A percentile compares a stretch with the other conserved stretches of the same genome.
phyloP scores from a whole-genome alignment of 805 yeast species.

The Kluyveromyces siamensis region DNA sequence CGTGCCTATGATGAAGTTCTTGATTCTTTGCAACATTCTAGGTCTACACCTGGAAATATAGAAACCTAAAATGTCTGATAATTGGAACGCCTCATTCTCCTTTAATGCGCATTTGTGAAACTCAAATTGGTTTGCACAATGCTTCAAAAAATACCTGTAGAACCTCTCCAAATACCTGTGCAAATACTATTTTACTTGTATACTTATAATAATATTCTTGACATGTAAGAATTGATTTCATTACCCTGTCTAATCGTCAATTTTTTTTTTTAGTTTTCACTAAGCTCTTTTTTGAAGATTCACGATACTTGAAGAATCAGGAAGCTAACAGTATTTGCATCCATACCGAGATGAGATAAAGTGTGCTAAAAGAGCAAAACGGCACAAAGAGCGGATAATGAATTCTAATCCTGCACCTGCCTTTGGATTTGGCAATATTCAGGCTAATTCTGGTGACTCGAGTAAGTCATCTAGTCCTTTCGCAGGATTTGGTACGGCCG shows the following conservation, averaged over 20 bases:
- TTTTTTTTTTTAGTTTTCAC: too few species aligned
- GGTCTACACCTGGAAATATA: slow-evolving; percentile 12
- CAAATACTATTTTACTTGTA: too few species aligned
- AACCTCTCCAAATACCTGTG: too few species aligned
- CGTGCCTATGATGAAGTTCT: slow-evolving; percentile 35
- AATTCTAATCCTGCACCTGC: slow-evolving; percentile 6
- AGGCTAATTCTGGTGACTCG: neutral
- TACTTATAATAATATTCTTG: too few species aligned
- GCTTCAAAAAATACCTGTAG: too few species aligned
- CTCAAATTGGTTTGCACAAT: too few species aligned
- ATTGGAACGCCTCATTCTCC: too few species aligned
- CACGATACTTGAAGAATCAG: neutral
- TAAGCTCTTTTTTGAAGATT: too few species aligned
- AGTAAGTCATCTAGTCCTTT: neutral
- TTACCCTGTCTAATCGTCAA: neutral
- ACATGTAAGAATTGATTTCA: neutral
- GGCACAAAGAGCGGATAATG: neutral
- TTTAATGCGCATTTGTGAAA: too few species aligned
- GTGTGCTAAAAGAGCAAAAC: neutral
- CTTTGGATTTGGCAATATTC: slow-evolving; percentile 13
- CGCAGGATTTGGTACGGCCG: slow-evolving; percentile 1
- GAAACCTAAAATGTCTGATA: neutral
- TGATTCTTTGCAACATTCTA: slow-evolving; percentile 30
- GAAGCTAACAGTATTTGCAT: neutral
- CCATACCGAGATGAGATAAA: neutral